Evolutionary conservation across 306 rosid species (phyloP).

Genomic region (Purshia tridentata): DNA sequence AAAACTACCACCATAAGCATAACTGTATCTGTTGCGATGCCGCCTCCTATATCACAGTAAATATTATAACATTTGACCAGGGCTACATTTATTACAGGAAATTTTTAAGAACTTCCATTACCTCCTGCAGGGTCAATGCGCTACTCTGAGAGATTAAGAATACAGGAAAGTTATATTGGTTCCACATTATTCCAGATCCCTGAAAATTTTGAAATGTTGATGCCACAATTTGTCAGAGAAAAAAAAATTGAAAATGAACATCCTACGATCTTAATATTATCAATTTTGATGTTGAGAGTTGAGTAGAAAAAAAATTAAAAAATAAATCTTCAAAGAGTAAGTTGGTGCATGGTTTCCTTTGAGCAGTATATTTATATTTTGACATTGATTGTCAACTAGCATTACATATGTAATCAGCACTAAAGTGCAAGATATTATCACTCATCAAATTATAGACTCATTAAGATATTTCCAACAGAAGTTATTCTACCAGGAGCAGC

Average conservation of each 20-base stretch:
- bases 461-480: conserved; percentile 20
- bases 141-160: conserved; percentile 67
- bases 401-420: background rate
- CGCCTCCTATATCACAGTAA: background rate
- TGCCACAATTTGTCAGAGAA: conserved; percentile 16
- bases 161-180: conserved; percentile 63
- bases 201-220: conserved; percentile 36
- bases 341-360: background rate
- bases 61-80: background rate
- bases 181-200: conserved; percentile 94
- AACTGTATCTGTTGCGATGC: background rate
- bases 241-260: conserved; percentile 1
- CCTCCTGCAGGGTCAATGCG: conserved; percentile 62
- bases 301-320: background rate
- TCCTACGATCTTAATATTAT: background rate
- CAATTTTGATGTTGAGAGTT: too few relatives aligned
- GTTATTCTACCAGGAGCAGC: conserved; percentile 16
- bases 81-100: conserved; percentile 3
- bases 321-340: background rate
- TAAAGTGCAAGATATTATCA: conserved; percentile 5
- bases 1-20: background rate
- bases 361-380: background rate
- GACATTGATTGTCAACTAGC: background rate
- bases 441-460: conserved; percentile 11
- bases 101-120: conserved; percentile 34